These are phyloP conservation scores for Verbascum thapsus DNA, from an alignment of 257 asterid genomes.

Conservation along the genomic window DNA sequence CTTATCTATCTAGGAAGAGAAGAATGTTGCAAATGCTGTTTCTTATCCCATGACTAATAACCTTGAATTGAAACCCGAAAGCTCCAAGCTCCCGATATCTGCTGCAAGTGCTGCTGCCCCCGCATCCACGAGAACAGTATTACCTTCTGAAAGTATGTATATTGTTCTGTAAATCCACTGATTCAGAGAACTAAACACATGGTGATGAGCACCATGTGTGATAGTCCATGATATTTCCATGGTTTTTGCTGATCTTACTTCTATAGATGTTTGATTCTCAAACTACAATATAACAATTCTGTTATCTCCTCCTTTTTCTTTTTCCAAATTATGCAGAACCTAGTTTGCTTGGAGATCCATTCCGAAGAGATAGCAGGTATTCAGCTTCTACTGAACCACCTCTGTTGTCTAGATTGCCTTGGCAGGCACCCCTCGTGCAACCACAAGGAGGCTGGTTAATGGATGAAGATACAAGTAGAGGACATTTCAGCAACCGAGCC, in stretches of 20 bases:
- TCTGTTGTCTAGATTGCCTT: conserved; percentile 61
- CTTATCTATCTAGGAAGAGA: conserved; percentile 62
- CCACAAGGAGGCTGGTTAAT: conserved; percentile 72
- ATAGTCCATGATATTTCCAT: conserved; percentile 3
- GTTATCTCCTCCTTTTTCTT: not conserved
- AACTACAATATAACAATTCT: conserved; percentile 3
- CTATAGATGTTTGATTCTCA: conserved; percentile 10
- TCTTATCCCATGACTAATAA: conserved; percentile 44
- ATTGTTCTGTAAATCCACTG: conserved; percentile 10
- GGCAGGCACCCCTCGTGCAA: conserved; percentile 48
- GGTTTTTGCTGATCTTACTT: not conserved
- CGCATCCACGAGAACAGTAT: conserved; percentile 45
- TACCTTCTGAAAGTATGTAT: conserved; percentile 72
- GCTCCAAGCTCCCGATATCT: conserved; percentile 50
- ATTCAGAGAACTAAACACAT: conserved; percentile 8
- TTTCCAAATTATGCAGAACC: conserved; percentile 57
- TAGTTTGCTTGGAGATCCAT: conserved; percentile 81
- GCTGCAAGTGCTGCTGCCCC: conserved; percentile 52
- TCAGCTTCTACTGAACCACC: conserved; percentile 63
- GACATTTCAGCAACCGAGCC: conserved; percentile 42
- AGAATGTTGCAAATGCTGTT: conserved; percentile 42
- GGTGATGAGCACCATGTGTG: conserved; percentile 16
- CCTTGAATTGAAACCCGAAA: conserved; percentile 62
- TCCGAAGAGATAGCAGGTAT: conserved; percentile 62
- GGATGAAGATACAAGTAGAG: conserved; percentile 57